Conservation (phyloP, 2,329 filamentous ascomycete genomes). For the Pleomassaria siparia region DNA sequence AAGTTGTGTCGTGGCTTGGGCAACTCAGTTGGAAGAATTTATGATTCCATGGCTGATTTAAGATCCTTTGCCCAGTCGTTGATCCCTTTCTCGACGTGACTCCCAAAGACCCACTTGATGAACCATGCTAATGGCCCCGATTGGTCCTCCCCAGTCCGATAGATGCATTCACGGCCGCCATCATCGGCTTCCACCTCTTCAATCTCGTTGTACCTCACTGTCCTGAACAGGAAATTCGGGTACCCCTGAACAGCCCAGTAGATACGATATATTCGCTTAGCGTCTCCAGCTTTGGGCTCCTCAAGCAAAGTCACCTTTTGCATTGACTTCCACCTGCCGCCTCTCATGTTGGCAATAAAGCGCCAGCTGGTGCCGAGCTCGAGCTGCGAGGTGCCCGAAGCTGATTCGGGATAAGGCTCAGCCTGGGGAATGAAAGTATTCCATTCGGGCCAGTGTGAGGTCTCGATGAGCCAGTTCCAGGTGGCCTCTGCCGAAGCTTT, state of each 20-base stretch:
- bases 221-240: constrained; percentile 2
- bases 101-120: constrained; percentile 4
- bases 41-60: constrained; percentile 1
- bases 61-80: constrained; percentile 7
- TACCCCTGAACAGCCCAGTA: constrained; percentile 6
- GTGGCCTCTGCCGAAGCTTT: constrained; percentile 4
- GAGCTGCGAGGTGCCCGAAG: neutral
- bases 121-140: constrained; percentile 7
- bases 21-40: too few species aligned
- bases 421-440: constrained; percentile 8
- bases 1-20: too few species aligned
- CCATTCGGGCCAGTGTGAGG: constrained; percentile 9
- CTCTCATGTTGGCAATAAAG: constrained; percentile 3
- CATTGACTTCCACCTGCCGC: neutral
- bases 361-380: neutral
- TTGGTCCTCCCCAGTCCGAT: constrained; percentile 8
- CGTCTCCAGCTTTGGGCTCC: neutral
- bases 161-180: constrained; percentile 3
- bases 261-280: neutral
- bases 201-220: constrained; percentile 4
- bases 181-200: constrained; percentile 5
- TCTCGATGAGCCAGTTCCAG: constrained; percentile 7
- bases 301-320: constrained; percentile 6
- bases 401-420: neutral
- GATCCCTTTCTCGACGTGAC: constrained; percentile 5